Conservation (phyloP, 768 basidiomycete genomes). For the Leucocoprinus birnbaumii region DNA sequence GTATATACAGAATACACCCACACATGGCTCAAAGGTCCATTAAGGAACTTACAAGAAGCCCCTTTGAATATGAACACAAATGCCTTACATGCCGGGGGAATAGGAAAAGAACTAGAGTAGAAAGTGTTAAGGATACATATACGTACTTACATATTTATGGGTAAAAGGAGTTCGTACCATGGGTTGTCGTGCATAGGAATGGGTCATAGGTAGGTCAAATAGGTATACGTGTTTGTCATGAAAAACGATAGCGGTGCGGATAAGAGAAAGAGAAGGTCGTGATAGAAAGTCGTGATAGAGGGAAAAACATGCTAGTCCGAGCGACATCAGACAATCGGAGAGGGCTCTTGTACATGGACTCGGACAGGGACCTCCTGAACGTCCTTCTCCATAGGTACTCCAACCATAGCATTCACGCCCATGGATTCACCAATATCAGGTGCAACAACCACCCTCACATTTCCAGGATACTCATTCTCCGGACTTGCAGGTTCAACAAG, state of each 20-base stretch:
- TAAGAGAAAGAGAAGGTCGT: no score
- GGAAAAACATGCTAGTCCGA: no score
- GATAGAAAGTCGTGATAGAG: no score
- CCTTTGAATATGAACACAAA: no score
- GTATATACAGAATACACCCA: no score
- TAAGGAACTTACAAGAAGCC: no score
- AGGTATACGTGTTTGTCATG: neutral
- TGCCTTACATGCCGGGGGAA: neutral
- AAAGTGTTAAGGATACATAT: neutral
- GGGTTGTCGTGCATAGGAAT: neutral
- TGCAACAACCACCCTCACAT: neutral
- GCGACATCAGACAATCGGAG: neutral
- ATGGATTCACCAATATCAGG: neutral
- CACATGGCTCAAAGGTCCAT: no score
- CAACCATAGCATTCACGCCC: neutral
- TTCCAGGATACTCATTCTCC: conserved; percentile 30
- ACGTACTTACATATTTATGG: neutral
- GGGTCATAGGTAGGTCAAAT: neutral
- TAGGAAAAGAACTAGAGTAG: neutral
- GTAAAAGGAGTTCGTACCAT: neutral
- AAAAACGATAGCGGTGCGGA: no score
- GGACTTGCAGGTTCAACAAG: conserved; percentile 60
- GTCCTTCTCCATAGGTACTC: neutral
- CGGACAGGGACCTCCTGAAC: no score
- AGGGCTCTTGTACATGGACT: no score